A percentile compares a stretch with the other conserved stretches of the same genome.
These are phyloP conservation scores for Hanseniaspora gamundiae DNA, from an alignment of 1,139 yeast genomes.

Conservation along the genomic window DNA sequence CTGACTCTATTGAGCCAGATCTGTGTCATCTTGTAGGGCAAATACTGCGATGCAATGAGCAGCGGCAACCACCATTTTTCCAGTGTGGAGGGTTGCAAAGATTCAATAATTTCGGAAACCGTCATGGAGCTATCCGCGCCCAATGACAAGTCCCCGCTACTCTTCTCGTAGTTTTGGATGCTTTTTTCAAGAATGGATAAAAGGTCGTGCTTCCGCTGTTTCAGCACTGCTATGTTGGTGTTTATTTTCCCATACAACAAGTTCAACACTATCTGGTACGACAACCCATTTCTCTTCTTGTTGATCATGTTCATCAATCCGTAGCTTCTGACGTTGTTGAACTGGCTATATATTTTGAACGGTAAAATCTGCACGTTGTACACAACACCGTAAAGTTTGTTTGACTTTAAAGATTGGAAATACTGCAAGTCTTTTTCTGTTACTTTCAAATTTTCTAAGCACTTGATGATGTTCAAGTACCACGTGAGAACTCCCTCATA, in stretches of 20 bases:
- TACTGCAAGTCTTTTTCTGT: not conserved
- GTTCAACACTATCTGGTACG: not conserved
- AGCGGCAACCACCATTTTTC: constrained; percentile 1
- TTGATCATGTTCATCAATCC: not conserved
- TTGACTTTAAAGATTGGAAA: not conserved
- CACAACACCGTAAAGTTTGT: not conserved
- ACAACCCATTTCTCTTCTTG: not conserved
- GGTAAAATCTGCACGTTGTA: constrained; percentile 1
- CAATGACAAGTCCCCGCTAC: not conserved
- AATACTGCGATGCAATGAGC: not conserved
- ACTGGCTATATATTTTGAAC: not conserved
- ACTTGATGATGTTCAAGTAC: not conserved
- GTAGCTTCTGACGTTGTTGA: not conserved
- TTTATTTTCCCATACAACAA: not conserved
- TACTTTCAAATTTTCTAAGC: not conserved
- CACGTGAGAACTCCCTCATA: not conserved
- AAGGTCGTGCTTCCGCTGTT: not conserved
- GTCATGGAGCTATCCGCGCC: not conserved
- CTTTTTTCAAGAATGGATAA: not conserved
- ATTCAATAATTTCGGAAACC: not conserved
- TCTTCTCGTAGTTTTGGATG: not conserved
- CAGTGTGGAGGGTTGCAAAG: not conserved
- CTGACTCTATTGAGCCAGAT: not conserved
- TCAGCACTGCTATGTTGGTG: not conserved
- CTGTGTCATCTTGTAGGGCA: not conserved